Base-by-base conservation (phyloP, 768 basidiomycete species). In the Agaricus blazei region DNA sequence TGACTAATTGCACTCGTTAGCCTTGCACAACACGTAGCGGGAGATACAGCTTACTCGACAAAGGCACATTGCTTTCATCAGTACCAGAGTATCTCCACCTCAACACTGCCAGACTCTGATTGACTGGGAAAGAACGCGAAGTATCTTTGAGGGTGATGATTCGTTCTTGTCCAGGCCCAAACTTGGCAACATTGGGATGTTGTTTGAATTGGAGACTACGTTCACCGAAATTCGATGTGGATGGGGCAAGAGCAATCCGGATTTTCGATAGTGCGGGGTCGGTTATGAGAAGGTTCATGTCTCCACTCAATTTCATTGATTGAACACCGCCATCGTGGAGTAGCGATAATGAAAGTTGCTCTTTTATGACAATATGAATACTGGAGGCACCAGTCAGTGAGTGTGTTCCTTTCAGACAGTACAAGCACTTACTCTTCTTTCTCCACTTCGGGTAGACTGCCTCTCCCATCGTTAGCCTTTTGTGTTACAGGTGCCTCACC, bases 101-200 rank as follows among this genome's bases (percentile, higher is more conserved):
- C 57, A 99, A 72, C 19, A 98, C 94, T 9, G 88, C 86, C 23
- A 98, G 72, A 41, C 85, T 80, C 60, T 95, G 90, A 9, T 87
- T 85, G 40, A 98, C 87, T 1, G 93, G 96, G 81, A 98, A 98
- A 5, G 82, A 74, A 61, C 85, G 79, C 40, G 84, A 80, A 2
- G 88, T 65, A 65, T 98, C 95, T 72, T 94, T 97, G 59, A 98
- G 75, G 0, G 86, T 85, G 41, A 98, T 77, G 19, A 86, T 68
- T 38, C 89, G 70, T 15, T 72, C 72, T 57, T 87, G 69, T 1
- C 83, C 82, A 9, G 86, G 83, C 0, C 73, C 75, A 58, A 95
- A 92, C 71, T 93, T 96, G 57, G 85, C 89, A 12, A 98, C 90
- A 57, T 97, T 88, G 6, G 96, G 96, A 64, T 98, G 97, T 62